phyloP scores from a whole-genome alignment of 73 alveolate species.

The Diophrys appendiculata region DNA sequence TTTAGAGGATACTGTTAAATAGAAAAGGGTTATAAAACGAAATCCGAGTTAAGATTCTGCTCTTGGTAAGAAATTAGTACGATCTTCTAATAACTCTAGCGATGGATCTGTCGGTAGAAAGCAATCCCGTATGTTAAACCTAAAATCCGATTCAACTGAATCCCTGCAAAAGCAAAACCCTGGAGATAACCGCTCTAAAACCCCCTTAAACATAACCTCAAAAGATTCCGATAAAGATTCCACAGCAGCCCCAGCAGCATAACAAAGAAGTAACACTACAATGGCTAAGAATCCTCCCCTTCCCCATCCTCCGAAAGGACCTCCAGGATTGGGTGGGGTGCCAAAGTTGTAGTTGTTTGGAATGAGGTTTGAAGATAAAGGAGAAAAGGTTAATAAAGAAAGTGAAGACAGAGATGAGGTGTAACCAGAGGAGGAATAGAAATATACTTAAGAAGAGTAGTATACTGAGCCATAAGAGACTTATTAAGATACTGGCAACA shows the following conservation, averaged over 20 bases:
- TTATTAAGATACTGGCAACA: too few relatives aligned
- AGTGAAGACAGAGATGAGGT: neutral
- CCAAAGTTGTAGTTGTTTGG: neutral
- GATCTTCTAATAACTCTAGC: neutral
- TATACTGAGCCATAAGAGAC: neutral
- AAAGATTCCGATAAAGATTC: neutral
- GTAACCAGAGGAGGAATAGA: neutral
- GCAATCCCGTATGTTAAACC: neutral
- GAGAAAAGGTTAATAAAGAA: too few relatives aligned
- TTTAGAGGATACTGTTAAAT: conserved; percentile 42
- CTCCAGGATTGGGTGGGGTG: neutral
- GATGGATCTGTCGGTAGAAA: neutral
- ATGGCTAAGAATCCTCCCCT: too few relatives aligned
- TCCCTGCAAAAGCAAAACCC: neutral
- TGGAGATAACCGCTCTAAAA: neutral
- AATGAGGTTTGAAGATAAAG: neutral
- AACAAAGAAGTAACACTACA: neutral
- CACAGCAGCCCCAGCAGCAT: neutral
- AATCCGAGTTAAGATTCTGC: neutral
- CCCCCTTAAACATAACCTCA: neutral
- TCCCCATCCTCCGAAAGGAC: neutral
- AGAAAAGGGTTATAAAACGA: neutral
- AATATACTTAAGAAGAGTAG: neutral
- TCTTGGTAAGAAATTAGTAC: neutral
- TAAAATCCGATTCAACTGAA: neutral